A percentile compares a stretch with the other conserved stretches of the same genome.
phyloP scores from a whole-genome alignment of 768 basidiomycete species.

The Terana coerulea region DNA sequence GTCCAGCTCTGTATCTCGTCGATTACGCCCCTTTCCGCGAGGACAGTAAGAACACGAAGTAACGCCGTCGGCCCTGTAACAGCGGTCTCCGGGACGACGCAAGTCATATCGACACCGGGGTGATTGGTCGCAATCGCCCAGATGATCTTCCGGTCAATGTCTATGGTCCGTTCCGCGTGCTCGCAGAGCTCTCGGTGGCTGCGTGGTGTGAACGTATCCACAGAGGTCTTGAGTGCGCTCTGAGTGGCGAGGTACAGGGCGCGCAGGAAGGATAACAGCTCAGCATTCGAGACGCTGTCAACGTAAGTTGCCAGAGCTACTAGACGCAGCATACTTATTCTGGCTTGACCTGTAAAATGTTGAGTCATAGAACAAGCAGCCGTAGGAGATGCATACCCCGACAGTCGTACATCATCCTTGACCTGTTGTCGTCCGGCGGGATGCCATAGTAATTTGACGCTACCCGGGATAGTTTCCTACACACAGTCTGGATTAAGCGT shows the following conservation, averaged over 20 bases:
- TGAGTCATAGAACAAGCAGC: not conserved
- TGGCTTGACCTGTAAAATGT: not conserved
- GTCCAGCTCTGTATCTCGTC: slow-evolving; percentile 15
- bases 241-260: not conserved
- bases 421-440: not conserved
- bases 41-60: slow-evolving; percentile 25
- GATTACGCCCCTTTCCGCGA: slow-evolving; percentile 27
- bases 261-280: not conserved
- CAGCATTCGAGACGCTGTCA: not conserved
- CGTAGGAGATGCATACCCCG: not conserved
- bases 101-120: not conserved
- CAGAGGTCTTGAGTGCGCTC: not conserved
- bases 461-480: not conserved
- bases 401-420: not conserved
- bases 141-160: not conserved
- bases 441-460: not conserved
- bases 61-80: slow-evolving; percentile 27
- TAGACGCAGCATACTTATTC: not conserved
- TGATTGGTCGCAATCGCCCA: not conserved
- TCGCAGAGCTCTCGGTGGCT: not conserved
- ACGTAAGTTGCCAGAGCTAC: not conserved
- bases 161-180: not conserved
- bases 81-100: slow-evolving; percentile 16
- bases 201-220: not conserved
- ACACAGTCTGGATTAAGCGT: too few relatives aligned